A percentile compares a stretch with the other conserved stretches of the same genome.
phyloP scores from a whole-genome alignment of 805 yeast species.

The Hanseniaspora nectarophila region DNA sequence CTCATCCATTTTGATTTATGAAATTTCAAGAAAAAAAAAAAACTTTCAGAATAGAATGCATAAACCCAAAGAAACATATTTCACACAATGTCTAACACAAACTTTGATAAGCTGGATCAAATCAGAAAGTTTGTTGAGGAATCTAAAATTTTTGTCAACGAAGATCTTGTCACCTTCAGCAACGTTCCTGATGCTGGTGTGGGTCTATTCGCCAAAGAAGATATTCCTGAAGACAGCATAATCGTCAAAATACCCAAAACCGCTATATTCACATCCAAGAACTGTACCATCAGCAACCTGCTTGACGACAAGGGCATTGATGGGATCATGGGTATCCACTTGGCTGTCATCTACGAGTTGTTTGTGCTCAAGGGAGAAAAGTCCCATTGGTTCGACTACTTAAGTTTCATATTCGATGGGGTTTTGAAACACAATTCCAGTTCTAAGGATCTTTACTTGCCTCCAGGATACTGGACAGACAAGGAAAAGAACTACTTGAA shows the following conservation, averaged over 20 bases:
- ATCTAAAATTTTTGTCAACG: slow-evolving; percentile 45
- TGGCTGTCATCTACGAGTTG: slow-evolving; percentile 63
- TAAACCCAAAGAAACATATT: neutral
- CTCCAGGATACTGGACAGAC: slow-evolving; percentile 57
- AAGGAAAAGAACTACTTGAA: slow-evolving; percentile 36
- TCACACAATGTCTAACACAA: slow-evolving; percentile 27
- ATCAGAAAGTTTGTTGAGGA: slow-evolving; percentile 43
- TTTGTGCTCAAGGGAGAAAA: slow-evolving; percentile 33
- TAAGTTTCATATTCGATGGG: slow-evolving; percentile 39
- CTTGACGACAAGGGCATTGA: slow-evolving; percentile 46
- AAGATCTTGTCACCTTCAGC: slow-evolving; percentile 32
- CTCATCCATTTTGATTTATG: neutral
- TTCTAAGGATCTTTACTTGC: slow-evolving; percentile 30
- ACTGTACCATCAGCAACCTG: slow-evolving; percentile 53
- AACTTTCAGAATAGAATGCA: no score
- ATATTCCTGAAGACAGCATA: slow-evolving; percentile 31
- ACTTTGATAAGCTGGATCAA: slow-evolving; percentile 20
- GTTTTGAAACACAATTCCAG: slow-evolving; percentile 22
- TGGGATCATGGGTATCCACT: slow-evolving; percentile 55
- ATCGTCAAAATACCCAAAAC: slow-evolving; percentile 52
- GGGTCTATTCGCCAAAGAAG: slow-evolving; percentile 54
- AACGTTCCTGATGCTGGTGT: slow-evolving; percentile 49
- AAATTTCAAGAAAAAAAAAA: no score
- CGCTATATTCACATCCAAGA: slow-evolving; percentile 46
- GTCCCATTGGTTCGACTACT: slow-evolving; percentile 74